Base-by-base conservation (phyloP, 1,284 basidiomycete species). In the Trametes hirsuta region DNA sequence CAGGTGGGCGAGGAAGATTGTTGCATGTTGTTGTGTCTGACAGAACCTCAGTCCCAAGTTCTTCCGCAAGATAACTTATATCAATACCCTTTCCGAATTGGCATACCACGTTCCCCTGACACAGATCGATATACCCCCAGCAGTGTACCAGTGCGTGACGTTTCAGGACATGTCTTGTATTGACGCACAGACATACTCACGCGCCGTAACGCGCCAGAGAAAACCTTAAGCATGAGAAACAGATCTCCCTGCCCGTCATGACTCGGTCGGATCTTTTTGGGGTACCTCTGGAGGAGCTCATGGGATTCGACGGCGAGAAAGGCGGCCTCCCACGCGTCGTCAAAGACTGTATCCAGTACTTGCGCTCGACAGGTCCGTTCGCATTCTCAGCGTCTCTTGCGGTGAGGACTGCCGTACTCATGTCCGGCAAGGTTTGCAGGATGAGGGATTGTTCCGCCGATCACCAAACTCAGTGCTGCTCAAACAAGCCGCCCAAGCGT, bases 41-140 rank as follows among this genome's bases (percentile, higher is more conserved):
- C 44, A 45, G 22, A 1, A 53, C 1, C 1, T 22, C 60, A 91
- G 90, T 67, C 92, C 93, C 34, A 95, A 95, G 73, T 95, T 95
- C 76, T 91, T 91, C 72, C 86, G 87, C 66, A 95, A 95, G 77
- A 82, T 95, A 63, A 75, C 80, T 36, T 93, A 77, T 71, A 81
- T 91, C 58, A 77, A 83, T 58, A 93, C 90, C 0, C 80, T 95
- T 11, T 90, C 88, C 18, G 86, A 87, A 40, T 80, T 95, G 53
- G 91, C 91, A 11, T 78, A 79, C 53, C 78, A 89, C 68, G 84
- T 94, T 12, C 93, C 93, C 3, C 71, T 95, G 24, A 91, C 89
- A 0, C 91, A 94, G 70, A 93, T 95, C 53, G 91, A 94, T 71
- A 87, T 95, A 47, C 86, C 90, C 21, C 87, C 91, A 14, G 84